Conservation (phyloP, 805 yeast genomes). For the Ogataea chonburiensis region DNA sequence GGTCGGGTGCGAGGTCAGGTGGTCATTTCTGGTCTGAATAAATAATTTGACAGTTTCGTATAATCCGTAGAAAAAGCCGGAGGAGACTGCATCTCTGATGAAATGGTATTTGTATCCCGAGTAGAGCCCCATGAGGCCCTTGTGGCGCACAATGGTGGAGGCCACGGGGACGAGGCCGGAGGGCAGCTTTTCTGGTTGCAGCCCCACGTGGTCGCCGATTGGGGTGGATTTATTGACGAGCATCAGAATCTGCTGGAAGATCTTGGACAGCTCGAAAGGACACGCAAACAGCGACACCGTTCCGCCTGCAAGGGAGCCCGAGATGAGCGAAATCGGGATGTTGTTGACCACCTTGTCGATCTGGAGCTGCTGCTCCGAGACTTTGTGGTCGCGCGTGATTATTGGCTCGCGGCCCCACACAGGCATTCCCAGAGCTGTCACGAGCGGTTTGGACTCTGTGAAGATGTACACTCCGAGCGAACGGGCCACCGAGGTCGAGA, state of each 20-base stretch:
- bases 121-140: conserved; percentile 65
- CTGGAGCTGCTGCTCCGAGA: conserved; percentile 9
- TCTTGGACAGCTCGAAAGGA: conserved; percentile 83
- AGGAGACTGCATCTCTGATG: conserved; percentile 64
- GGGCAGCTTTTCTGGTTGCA: conserved; percentile 30
- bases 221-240: conserved; percentile 38
- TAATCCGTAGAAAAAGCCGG: conserved; percentile 70
- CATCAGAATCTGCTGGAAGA: conserved; percentile 71
- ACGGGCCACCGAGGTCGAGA: conserved; percentile 63
- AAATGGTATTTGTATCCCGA: conserved; percentile 72
- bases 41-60: conserved; percentile 66
- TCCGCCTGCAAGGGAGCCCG: conserved; percentile 71
- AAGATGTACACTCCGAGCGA: conserved; percentile 67
- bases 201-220: conserved; percentile 4
- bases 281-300: conserved; percentile 64
- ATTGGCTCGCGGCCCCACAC: conserved; percentile 19
- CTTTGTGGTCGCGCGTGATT: not conserved
- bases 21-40: conserved; percentile 37
- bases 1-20: conserved; percentile 6
- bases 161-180: conserved; percentile 41
- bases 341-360: conserved; percentile 31
- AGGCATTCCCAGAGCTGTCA: conserved; percentile 15
- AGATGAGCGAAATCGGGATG: conserved; percentile 45
- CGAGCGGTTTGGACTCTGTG: conserved; percentile 49
- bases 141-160: conserved; percentile 51